Conservation (phyloP, 129 eudicot species). For the carrot (Daucus carota) region DH1_v3.0 NC_030383.2:40205501-40206000, state of each 20-base stretch:
- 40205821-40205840: conserved; percentile 44
- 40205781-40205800: conserved; percentile 30
- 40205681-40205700: background rate
- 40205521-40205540: background rate
- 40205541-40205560: background rate
- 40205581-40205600: conserved; percentile 42
- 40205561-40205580: conserved; percentile 15
- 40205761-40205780: conserved; percentile 23
- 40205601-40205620: conserved; percentile 47
- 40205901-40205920: conserved; percentile 23
- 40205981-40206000: too few species aligned
- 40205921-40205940: background rate
- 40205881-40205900: conserved; percentile 28
- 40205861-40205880: conserved; percentile 41
- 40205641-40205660: background rate
- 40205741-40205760: conserved; percentile 24
- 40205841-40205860: conserved; percentile 32
- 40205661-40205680: background rate
- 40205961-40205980: conserved; percentile 27
- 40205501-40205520: background rate
- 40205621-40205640: conserved; percentile 10
- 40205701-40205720: background rate
- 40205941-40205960: conserved; percentile 15
- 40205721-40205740: background rate
- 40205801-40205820: conserved; percentile 29